A percentile compares a stretch with the other conserved stretches of the same genome.
These are phyloP conservation scores for Neonectria magnoliae DNA, from an alignment of 2,329 filamentous ascomycete genomes.

Conservation along the genomic window DNA sequence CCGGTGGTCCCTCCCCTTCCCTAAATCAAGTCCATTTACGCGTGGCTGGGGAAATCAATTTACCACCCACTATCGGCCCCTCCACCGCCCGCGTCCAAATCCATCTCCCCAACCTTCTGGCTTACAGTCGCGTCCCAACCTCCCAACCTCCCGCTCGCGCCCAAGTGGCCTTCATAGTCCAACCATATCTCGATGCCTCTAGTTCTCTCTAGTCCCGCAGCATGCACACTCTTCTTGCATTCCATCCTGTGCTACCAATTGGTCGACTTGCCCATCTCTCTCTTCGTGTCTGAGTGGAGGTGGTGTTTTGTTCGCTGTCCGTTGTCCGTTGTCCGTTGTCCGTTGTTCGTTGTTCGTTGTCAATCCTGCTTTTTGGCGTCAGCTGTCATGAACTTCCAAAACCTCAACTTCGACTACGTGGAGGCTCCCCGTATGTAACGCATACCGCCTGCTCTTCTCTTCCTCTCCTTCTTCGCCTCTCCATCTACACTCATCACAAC, in stretches of 20 bases:
- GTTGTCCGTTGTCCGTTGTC: conserved; percentile 9
- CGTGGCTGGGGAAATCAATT: conserved; percentile 39
- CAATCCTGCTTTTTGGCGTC: conserved; percentile 24
- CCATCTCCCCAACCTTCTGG: conserved; percentile 37
- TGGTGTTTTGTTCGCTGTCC: conserved; percentile 24
- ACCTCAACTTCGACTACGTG: conserved; percentile 49
- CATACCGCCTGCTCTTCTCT: not conserved
- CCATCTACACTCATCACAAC: not conserved
- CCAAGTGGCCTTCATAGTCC: conserved; percentile 41
- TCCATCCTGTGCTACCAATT: conserved; percentile 47
- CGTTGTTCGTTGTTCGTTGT: conserved; percentile 1
- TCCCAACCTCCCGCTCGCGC: conserved; percentile 41
- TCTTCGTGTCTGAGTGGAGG: conserved; percentile 44
- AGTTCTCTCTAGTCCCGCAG: conserved; percentile 35
- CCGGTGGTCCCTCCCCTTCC: too few relatives aligned
- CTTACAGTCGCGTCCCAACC: conserved; percentile 39
- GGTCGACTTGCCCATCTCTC: conserved; percentile 40
- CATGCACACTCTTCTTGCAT: conserved; percentile 46
- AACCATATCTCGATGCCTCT: conserved; percentile 46
- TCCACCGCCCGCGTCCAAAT: not conserved
- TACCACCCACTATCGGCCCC: not conserved
- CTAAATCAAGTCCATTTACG: not conserved
- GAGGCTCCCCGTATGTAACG: conserved; percentile 50
- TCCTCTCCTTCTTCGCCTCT: not conserved
- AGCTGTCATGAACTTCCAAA: conserved; percentile 53